Conservation (phyloP, 257 asterid species). For the Misopates orontium region DNA sequence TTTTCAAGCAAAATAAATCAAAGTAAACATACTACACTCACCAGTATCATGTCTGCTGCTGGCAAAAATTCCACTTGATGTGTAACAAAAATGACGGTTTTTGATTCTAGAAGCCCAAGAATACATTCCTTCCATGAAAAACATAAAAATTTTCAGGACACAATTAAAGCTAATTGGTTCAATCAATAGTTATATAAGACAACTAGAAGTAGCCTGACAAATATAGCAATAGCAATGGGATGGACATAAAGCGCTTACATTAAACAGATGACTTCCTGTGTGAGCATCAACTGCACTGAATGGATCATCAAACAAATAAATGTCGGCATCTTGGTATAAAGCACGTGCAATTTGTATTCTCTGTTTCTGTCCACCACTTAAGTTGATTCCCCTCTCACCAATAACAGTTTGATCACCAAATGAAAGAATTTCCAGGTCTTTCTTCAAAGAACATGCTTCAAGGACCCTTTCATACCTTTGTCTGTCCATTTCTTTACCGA, state of each 20-base stretch:
- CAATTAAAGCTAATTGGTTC: background rate
- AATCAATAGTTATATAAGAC: conserved; percentile 1
- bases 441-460: conserved; percentile 75
- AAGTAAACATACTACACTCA: conserved; percentile 35
- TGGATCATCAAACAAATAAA: conserved; percentile 87
- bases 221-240: background rate
- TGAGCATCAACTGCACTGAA: conserved; percentile 97
- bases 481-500: conserved; percentile 76
- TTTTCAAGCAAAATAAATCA: background rate
- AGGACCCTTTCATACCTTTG: conserved; percentile 58
- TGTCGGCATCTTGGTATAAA: conserved; percentile 74
- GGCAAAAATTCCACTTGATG: conserved; percentile 94
- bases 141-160: conserved; percentile 7
- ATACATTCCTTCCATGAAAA: conserved; percentile 66
- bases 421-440: conserved; percentile 74
- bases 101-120: conserved; percentile 52
- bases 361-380: conserved; percentile 94
- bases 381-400: conserved; percentile 91
- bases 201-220: background rate
- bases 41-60: conserved; percentile 80
- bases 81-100: conserved; percentile 73
- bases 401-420: conserved; percentile 84
- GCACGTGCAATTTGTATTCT: conserved; percentile 93
- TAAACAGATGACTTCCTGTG: conserved; percentile 81
- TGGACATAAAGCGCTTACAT: conserved; percentile 41